A percentile compares a stretch with the other conserved stretches of the same genome.
These are phyloP conservation scores for Ophiostoma australiae DNA, from an alignment of 2,329 filamentous ascomycete species.

Conservation along the genomic window DNA sequence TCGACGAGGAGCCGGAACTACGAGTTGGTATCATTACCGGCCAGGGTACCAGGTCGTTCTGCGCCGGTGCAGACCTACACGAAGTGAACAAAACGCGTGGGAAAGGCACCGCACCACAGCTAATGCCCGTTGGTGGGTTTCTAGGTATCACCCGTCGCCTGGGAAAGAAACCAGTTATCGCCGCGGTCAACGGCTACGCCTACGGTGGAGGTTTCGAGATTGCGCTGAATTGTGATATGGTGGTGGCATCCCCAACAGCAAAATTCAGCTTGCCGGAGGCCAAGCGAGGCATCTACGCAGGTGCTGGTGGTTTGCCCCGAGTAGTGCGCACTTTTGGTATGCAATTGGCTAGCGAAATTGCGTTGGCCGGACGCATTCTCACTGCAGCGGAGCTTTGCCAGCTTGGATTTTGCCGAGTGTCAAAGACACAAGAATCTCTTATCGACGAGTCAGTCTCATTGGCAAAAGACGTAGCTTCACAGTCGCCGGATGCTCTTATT, in stretches of 20 bases:
- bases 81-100: conserved; percentile 37
- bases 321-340: conserved; percentile 61
- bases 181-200: conserved; percentile 58
- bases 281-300: conserved; percentile 63
- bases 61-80: conserved; percentile 51
- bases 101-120: conserved; percentile 29
- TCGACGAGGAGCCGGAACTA: conserved; percentile 46
- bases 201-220: conserved; percentile 60
- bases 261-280: conserved; percentile 61
- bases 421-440: conserved; percentile 45
- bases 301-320: conserved; percentile 65
- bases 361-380: conserved; percentile 58
- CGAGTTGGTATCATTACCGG: conserved; percentile 50
- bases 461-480: conserved; percentile 56
- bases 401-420: conserved; percentile 58
- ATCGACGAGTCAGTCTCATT: conserved; percentile 48
- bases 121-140: conserved; percentile 27
- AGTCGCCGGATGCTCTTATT: conserved; percentile 71
- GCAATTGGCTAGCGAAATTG: conserved; percentile 67
- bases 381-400: conserved; percentile 52
- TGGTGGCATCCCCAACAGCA: conserved; percentile 49
- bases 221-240: conserved; percentile 55
- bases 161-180: conserved; percentile 59
- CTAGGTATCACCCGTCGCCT: conserved; percentile 43
- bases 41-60: conserved; percentile 47